Conservation (phyloP, 768 basidiomycete genomes). For the Mycena olivaceomarginata region DNA sequence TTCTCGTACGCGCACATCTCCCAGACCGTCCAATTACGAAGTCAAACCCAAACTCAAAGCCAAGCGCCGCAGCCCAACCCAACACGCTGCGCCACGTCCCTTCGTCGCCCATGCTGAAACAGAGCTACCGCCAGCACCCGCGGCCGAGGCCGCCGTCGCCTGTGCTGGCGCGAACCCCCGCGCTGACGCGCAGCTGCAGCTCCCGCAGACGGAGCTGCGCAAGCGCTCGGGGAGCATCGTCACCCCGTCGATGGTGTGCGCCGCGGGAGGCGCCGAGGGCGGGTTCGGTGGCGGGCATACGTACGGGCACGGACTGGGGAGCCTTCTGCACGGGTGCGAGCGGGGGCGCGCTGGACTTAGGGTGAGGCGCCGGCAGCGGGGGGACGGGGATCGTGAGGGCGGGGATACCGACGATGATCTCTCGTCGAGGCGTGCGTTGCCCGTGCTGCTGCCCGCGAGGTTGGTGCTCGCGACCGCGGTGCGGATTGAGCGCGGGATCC, state of each 20-base stretch:
- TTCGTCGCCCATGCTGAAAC: slow-evolving; percentile 51
- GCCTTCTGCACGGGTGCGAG: slow-evolving; percentile 43
- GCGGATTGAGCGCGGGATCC: slow-evolving; percentile 50
- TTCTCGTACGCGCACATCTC: slow-evolving; percentile 38
- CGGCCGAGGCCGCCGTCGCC: slow-evolving; percentile 43
- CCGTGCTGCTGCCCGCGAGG: slow-evolving; percentile 34
- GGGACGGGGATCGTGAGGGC: slow-evolving; percentile 35
- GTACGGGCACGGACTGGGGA: slow-evolving; percentile 38
- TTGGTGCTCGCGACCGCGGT: slow-evolving; percentile 54
- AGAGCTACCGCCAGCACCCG: slow-evolving; percentile 10
- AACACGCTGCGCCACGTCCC: slow-evolving; percentile 38
- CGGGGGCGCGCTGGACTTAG: slow-evolving; percentile 49
- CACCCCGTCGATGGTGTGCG: slow-evolving; percentile 43
- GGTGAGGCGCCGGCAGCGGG: slow-evolving; percentile 22
- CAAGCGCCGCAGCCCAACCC: slow-evolving; percentile 13
- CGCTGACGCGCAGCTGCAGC: slow-evolving; percentile 50
- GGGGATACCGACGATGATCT: slow-evolving; percentile 32
- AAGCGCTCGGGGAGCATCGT: slow-evolving; percentile 58
- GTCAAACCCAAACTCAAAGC: slow-evolving; percentile 3
- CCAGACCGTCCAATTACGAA: neutral
- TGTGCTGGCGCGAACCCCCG: slow-evolving; percentile 38
- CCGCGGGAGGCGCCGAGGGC: slow-evolving; percentile 33
- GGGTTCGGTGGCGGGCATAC: slow-evolving; percentile 35
- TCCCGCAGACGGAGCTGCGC: slow-evolving; percentile 51
- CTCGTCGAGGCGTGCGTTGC: slow-evolving; percentile 35